phyloP scores from a whole-genome alignment of 805 yeast genomes.

The Saccharomycodes ludwigii region DNA sequence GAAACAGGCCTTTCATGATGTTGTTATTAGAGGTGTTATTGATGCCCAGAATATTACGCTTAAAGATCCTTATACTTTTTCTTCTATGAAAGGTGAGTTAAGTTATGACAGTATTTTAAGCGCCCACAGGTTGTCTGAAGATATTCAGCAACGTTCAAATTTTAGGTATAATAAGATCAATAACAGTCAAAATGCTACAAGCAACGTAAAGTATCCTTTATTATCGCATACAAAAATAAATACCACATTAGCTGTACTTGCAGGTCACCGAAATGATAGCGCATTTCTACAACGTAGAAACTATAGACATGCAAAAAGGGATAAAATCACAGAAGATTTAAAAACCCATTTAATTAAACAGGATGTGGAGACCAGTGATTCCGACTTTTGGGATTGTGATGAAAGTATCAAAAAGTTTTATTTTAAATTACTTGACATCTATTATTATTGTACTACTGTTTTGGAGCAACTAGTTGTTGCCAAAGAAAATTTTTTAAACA shows the following conservation, averaged over 20 bases:
- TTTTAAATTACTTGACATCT: no score
- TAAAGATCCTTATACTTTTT: constrained; percentile 65
- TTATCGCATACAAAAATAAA: no score
- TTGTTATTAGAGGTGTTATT: constrained; percentile 45
- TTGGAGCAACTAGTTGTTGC: constrained; percentile 56
- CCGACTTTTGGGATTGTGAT: constrained; percentile 24
- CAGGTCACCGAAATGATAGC: no score
- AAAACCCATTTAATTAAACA: constrained; percentile 34
- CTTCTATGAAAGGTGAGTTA: constrained; percentile 43
- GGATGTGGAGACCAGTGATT: constrained; percentile 29
- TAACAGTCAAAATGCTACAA: no score
- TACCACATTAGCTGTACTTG: no score
- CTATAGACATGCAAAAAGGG: constrained; percentile 30
- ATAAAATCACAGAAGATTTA: constrained; percentile 37
- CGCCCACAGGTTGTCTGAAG: no score
- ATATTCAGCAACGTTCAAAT: no score
- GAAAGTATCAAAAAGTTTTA: constrained; percentile 19
- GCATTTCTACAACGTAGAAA: constrained; percentile 13
- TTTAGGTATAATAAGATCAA: no score
- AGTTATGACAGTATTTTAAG: constrained; percentile 3
- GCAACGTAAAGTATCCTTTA: no score
- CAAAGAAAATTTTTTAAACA: constrained; percentile 55
- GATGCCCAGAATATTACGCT: constrained; percentile 58
- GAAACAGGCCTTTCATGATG: constrained; percentile 62
- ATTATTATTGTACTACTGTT: no score